phyloP scores from a whole-genome alignment of 2,329 filamentous ascomycete genomes.

The Sodiomyces alkalinus region DNA sequence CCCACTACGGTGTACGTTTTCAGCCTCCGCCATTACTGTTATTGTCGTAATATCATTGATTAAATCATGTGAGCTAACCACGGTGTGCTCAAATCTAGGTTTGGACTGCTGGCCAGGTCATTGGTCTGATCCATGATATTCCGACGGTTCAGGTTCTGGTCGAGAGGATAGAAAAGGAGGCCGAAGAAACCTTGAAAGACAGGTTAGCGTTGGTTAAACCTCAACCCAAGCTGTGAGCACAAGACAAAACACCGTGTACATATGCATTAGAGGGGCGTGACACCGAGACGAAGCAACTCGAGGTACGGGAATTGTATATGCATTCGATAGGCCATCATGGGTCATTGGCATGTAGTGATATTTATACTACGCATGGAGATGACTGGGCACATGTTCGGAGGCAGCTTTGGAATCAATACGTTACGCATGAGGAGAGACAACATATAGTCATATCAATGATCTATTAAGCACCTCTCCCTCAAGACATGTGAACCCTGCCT shows the following conservation, averaged over 20 bases:
- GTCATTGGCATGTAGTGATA: too few relatives aligned
- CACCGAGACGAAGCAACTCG: too few relatives aligned
- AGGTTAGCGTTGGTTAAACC: slow-evolving; percentile 39
- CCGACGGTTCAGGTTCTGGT: slow-evolving; percentile 58
- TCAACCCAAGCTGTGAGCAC: slow-evolving; percentile 43
- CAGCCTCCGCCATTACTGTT: not conserved
- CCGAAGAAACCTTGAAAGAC: slow-evolving; percentile 48
- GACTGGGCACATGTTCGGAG: too few relatives aligned
- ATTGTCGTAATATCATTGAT: too few relatives aligned
- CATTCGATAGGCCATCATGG: too few relatives aligned
- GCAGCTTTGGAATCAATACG: too few relatives aligned
- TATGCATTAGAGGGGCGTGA: too few relatives aligned
- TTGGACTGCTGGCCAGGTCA: slow-evolving; percentile 95
- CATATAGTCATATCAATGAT: slow-evolving; percentile 1
- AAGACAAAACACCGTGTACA: too few relatives aligned
- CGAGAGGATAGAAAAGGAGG: slow-evolving; percentile 62
- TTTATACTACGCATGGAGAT: too few relatives aligned
- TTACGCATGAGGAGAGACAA: not conserved
- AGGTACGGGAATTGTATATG: too few relatives aligned
- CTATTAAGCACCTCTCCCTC: slow-evolving; percentile 1
- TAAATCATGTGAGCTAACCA: slow-evolving; percentile 5
- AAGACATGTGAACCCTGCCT: not conserved
- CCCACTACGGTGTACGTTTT: slow-evolving; percentile 66
- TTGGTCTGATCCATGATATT: slow-evolving; percentile 74
- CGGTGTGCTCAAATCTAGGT: slow-evolving; percentile 47